Base-by-base conservation (phyloP, 2,329 filamentous ascomycete species). In the Cytospora chrysosperma region DNA sequence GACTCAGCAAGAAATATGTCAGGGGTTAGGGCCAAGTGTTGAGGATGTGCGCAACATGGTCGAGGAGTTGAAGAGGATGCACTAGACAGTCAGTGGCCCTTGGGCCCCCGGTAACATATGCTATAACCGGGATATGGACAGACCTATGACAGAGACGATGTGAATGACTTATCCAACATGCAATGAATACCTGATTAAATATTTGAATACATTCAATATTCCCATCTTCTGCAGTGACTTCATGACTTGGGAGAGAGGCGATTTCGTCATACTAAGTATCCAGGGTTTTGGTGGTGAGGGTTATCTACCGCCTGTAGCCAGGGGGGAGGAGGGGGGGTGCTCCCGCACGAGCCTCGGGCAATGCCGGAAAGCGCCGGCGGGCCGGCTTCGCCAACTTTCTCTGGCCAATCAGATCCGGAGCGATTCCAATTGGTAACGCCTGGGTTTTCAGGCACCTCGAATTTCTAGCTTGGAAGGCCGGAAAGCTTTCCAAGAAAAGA, bases 21-120 rank as follows among this genome's bases (percentile, higher is more conserved):
- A 80, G 73, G 87, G 79, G 56, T 81, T 82, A 68, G 89, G 79
- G 61, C 87, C 79, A 67, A 85, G 79, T 79, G 75, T 91, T 67
- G 82, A 88, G 75, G 73, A 86, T 78, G 83, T 89, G 76, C 79
- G 87, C 56, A 84, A 83, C 58, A 70, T 87, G 59, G 78, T 90
- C 2, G 87, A 89, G 70, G 84, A 87, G 70, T 72, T 90, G 64
- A 84, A 84, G 73, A 78, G 85, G 65, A 77, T 89, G 75, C 86
- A 88, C 74, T 89, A 72, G 47, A n/a, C n/a, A n/a, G n/a, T n/a
- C n/a, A n/a, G n/a, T n/a, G n/a, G n/a, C n/a, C n/a, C n/a, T n/a
- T n/a, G n/a, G 13, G 32, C 9, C 17, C 34, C n/a, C 28, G 12
- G 40, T 15, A 37, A 34, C 19, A 24, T 59, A 12, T 21, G 2